These are phyloP conservation scores for Hawksworthiomyces lignivorus DNA, from an alignment of 2,329 filamentous ascomycete species.

Conservation along the genomic window DNA sequence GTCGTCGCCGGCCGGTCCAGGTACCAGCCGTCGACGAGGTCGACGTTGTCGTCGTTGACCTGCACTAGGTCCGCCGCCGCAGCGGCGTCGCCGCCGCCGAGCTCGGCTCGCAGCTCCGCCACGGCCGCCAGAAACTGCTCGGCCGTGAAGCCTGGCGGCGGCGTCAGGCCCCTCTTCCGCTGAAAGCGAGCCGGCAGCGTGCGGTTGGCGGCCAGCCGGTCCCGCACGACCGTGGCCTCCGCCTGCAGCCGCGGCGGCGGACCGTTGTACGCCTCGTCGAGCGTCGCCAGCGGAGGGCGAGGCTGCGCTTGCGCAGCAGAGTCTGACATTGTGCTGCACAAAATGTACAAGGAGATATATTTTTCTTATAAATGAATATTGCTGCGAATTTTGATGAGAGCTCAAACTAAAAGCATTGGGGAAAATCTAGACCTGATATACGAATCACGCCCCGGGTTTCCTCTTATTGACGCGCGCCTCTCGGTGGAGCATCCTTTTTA, in stretches of 20 bases:
- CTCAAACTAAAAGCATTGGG: too few species aligned
- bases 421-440: too few species aligned
- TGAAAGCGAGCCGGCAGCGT: constrained; percentile 17
- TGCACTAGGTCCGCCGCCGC: too few species aligned
- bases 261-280: constrained; percentile 21
- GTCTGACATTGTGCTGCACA: too few species aligned
- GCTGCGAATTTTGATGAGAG: too few species aligned
- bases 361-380: too few species aligned
- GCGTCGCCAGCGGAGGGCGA: neutral
- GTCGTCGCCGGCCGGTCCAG: constrained; percentile 24
- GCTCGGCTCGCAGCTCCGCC: constrained; percentile 20
- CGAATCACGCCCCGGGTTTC: too few species aligned
- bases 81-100: constrained; percentile 19
- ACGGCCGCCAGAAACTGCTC: constrained; percentile 22
- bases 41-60: constrained; percentile 23
- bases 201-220: constrained; percentile 17
- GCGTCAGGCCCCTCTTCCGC: constrained; percentile 16
- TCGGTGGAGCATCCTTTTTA: too few species aligned
- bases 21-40: constrained; percentile 28
- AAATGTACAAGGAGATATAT: too few species aligned
- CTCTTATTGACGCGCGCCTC: too few species aligned
- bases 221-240: constrained; percentile 17
- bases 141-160: constrained; percentile 20
- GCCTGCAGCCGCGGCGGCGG: constrained; percentile 17
- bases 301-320: too few species aligned